Evolutionary conservation across 192 early-diverging fungal genomes (phyloP).

Genomic region (Backusella psychrophila): DNA sequence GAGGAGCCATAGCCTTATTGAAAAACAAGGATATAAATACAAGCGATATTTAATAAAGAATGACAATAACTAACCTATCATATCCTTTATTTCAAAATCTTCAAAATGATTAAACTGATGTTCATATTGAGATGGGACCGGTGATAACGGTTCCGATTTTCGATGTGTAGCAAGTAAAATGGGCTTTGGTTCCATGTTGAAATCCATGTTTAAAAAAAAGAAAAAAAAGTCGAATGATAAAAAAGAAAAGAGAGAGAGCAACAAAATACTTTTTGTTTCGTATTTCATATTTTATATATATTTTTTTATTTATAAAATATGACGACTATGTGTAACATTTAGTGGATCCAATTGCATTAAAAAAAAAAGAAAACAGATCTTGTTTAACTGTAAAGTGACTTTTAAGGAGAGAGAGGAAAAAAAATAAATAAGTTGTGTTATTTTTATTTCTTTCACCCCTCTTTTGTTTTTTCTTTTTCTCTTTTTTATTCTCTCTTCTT

Average conservation of each 20-base stretch:
- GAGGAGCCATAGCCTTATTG: conserved; percentile 80
- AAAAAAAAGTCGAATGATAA: background rate
- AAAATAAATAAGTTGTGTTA: background rate
- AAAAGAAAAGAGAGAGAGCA: background rate
- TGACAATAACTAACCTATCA: conserved; percentile 23
- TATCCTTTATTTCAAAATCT: conserved; percentile 29
- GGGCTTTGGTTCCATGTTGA: background rate
- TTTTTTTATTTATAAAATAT: background rate
- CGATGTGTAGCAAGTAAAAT: background rate
- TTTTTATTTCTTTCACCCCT: background rate
- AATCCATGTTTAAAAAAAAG: background rate
- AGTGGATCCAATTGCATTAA: background rate
- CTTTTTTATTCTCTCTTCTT: background rate
- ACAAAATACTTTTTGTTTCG: background rate
- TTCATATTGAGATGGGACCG: conserved; percentile 6
- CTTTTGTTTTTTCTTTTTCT: background rate
- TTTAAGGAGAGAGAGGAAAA: background rate
- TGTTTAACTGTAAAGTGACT: background rate
- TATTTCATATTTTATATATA: background rate
- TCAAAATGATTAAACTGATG: conserved; percentile 27
- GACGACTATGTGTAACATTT: background rate
- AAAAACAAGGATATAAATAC: background rate
- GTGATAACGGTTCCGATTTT: background rate
- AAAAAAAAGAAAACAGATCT: background rate
- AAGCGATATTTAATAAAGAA: background rate